Evolutionary conservation across 768 basidiomycete species (phyloP), one percentile per base, ranked within the genome.

Genomic region (Hygrophorus russula): DNA sequence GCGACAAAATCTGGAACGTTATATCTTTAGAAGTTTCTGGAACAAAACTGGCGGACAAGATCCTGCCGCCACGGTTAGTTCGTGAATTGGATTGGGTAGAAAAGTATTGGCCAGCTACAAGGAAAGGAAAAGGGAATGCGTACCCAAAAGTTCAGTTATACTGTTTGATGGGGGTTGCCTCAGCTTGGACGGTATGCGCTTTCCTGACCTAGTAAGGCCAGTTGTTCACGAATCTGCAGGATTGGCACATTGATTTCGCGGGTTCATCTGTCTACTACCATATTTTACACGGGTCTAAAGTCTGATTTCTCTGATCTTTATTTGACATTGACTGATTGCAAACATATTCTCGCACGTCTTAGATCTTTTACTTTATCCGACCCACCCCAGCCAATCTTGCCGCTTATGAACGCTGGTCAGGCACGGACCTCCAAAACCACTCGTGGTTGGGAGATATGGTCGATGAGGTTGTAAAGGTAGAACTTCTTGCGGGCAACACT

Each of bases 191-290:
- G 48, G 93, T 91, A 51, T 56, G 80, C 66, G 2, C 15, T 40
- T 34, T 42, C 12, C 28, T 30, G 46, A 4, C 43, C 34, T 5
- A 42, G 24, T 41, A 10, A 10, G n/a, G 10, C 3, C 3, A 13
- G 14, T 35, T 44, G 2, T 11, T 35, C 39, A 27, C 10, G 34
- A 38, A 24, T n/a, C 17, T 30, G 14, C 54, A 93, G 91, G 94
- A 97, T 56, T 97, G 93, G 96, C 94, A 99, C 55, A 70, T 98
- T 47, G 96, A 99, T 63, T 97, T 99, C 57, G 94, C 94, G 15
- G 96, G 92, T 0, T 92, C 88, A 2, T 94, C 87, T 1, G 94
- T 93, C n/a, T 98, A 94, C 60, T 98, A 98, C 56, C 92, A 97
- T 53, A 81, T 99, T 47, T 69, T 96, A 14, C 73, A 68, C 34